These are phyloP conservation scores for Cadophora malorum DNA, from an alignment of 2,329 filamentous ascomycete genomes.

Conservation along the genomic window DNA sequence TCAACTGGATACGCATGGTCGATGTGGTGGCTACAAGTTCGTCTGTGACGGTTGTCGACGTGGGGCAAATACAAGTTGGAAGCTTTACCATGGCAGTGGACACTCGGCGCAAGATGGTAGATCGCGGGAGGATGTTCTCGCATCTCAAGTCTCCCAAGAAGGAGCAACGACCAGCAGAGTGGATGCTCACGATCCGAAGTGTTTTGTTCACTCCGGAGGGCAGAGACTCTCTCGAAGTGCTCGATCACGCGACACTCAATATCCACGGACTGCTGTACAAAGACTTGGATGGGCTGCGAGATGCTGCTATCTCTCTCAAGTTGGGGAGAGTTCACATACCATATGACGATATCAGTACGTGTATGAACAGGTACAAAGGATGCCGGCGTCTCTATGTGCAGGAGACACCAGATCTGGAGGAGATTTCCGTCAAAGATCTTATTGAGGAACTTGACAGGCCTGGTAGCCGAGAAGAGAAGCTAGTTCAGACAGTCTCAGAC, in stretches of 20 bases:
- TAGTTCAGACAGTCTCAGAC: conserved; percentile 86
- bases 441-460: conserved; percentile 75
- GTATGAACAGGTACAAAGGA: conserved; percentile 61
- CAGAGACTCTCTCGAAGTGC: conserved; percentile 81
- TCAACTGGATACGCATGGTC: conserved; percentile 87
- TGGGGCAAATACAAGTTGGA: conserved; percentile 85
- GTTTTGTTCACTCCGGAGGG: conserved; percentile 88
- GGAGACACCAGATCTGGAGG: conserved; percentile 52
- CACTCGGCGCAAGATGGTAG: conserved; percentile 88
- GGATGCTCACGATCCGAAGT: conserved; percentile 87
- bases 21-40: conserved; percentile 87
- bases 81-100: conserved; percentile 87
- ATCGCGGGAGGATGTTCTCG: conserved; percentile 87
- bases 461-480: conserved; percentile 62
- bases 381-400: conserved; percentile 45
- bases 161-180: conserved; percentile 82
- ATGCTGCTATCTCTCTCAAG: conserved; percentile 90
- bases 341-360: conserved; percentile 80
- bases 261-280: conserved; percentile 90
- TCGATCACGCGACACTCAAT: conserved; percentile 88
- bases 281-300: conserved; percentile 83
- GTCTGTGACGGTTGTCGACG: conserved; percentile 76
- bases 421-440: conserved; percentile 74
- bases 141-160: conserved; percentile 71
- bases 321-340: conserved; percentile 89